A percentile compares a stretch with the other conserved stretches of the same genome.
Conservation (phyloP, 106 monocot species). For the Dactylorhiza incarnata region DNA sequence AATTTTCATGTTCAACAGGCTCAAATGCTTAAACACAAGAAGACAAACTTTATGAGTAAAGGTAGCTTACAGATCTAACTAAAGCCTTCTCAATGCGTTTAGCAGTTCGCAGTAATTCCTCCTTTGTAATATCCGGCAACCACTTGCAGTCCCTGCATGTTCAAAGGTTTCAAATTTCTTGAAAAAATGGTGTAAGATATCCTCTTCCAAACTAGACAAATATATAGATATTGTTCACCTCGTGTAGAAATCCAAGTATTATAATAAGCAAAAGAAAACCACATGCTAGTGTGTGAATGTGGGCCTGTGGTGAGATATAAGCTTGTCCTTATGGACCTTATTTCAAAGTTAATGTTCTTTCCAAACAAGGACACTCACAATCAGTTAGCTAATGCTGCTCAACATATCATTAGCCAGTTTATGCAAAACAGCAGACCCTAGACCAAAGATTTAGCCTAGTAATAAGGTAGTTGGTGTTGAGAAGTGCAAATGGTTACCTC, state of each 20-base stretch:
- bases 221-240: neutral
- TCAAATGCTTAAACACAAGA: neutral
- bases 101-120: constrained; percentile 43
- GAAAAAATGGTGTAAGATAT: neutral
- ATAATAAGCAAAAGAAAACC: neutral
- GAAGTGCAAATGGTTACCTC: too few relatives aligned
- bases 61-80: constrained; percentile 54
- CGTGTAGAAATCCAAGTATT: neutral
- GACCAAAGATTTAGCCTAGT: too few relatives aligned
- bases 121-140: constrained; percentile 55
- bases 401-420: too few relatives aligned
- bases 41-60: neutral
- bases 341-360: too few relatives aligned
- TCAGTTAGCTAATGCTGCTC: too few relatives aligned
- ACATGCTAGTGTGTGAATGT: neutral
- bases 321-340: neutral
- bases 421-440: too few relatives aligned
- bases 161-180: neutral
- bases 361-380: too few relatives aligned
- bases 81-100: constrained; percentile 56
- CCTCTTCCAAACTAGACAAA: neutral
- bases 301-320: neutral
- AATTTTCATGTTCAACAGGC: neutral
- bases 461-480: too few relatives aligned
- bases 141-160: constrained; percentile 74